These are phyloP conservation scores for Umbellularia californica DNA, from an alignment of 164 flowering plant species.

Conservation along the genomic window DNA sequence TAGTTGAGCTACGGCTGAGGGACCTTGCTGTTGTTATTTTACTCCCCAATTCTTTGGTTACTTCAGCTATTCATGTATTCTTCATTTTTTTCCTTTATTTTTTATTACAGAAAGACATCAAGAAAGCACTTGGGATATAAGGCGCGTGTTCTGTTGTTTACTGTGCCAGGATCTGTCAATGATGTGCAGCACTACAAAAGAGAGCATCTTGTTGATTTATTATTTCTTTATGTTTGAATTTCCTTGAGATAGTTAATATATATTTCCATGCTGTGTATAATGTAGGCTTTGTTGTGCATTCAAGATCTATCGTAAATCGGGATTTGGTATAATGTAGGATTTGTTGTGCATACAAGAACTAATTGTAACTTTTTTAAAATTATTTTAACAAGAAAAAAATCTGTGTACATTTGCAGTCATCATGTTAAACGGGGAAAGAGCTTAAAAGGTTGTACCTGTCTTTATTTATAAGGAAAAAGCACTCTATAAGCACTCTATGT, in stretches of 20 bases:
- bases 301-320: too few species aligned
- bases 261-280: neutral
- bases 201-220: neutral
- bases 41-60: neutral
- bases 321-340: neutral
- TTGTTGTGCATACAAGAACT: neutral
- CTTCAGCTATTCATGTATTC: neutral
- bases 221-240: neutral
- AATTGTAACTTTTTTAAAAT: neutral
- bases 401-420: too few species aligned
- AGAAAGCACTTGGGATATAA: constrained; percentile 20
- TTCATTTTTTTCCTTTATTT: neutral
- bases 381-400: too few species aligned
- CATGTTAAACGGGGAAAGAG: too few species aligned
- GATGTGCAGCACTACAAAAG: neutral
- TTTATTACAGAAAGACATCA: constrained; percentile 20
- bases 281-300: neutral
- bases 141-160: neutral
- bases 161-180: neutral
- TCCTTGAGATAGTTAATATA: neutral
- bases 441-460: too few species aligned
- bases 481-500: too few species aligned
- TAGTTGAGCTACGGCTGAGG: too few species aligned
- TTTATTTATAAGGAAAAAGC: too few species aligned
- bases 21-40: neutral